Conservation (phyloP, 1,139 yeast species). For the Suhomyces yuchorum region DNA sequence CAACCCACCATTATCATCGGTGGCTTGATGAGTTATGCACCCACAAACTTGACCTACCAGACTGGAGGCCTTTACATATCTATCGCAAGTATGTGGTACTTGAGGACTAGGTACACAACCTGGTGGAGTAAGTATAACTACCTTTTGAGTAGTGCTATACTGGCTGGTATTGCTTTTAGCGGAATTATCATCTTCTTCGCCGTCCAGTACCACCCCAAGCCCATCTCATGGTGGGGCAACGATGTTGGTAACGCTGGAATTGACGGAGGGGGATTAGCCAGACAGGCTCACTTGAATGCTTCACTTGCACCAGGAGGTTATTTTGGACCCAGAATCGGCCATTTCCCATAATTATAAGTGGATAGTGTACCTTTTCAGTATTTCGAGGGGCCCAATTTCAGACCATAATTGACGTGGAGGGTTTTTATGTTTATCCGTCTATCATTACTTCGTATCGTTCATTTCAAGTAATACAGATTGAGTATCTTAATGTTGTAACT, state of each 20-base stretch:
- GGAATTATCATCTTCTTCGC: constrained; percentile 25
- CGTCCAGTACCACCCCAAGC: constrained; percentile 22
- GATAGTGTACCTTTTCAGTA: too few relatives aligned
- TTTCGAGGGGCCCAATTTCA: too few relatives aligned
- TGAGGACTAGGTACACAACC: constrained; percentile 18
- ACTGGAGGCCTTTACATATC: constrained; percentile 21
- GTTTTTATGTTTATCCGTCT: too few relatives aligned
- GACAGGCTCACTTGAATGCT: constrained; percentile 13
- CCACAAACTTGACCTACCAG: constrained; percentile 21
- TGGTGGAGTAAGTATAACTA: constrained; percentile 26
- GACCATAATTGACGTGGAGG: too few relatives aligned
- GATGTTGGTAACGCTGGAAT: constrained; percentile 17
- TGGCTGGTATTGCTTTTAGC: constrained; percentile 25
- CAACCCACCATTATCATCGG: constrained; percentile 24
- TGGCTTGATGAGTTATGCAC: constrained; percentile 21
- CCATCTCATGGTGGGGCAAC: constrained; percentile 25
- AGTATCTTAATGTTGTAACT: neutral
- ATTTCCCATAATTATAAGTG: constrained; percentile 13
- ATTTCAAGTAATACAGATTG: neutral
- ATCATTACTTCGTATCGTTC: neutral
- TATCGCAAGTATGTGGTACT: constrained; percentile 20
- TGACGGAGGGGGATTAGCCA: constrained; percentile 14
- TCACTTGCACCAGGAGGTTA: constrained; percentile 21
- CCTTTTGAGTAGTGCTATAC: constrained; percentile 21
- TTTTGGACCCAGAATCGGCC: constrained; percentile 23